phyloP scores from a whole-genome alignment of 2,329 filamentous ascomycete species.

The Fusarium mangiferae region DNA sequence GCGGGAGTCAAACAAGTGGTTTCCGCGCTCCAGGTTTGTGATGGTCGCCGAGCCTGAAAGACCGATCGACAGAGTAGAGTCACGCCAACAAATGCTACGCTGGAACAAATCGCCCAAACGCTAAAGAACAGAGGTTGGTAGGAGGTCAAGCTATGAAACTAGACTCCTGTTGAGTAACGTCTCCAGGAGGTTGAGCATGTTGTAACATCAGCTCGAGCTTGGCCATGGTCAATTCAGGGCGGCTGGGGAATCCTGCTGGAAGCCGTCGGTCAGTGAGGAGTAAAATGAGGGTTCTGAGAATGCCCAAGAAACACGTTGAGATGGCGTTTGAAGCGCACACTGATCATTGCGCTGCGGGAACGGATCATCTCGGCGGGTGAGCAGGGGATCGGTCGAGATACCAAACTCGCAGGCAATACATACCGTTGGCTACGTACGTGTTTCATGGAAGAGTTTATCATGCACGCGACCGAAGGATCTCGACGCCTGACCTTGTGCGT shows the following conservation, averaged over 20 bases:
- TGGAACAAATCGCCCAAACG: too few relatives aligned
- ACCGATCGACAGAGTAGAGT: too few relatives aligned
- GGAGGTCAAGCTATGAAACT: neutral
- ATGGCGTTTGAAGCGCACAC: neutral
- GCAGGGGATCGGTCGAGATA: neutral
- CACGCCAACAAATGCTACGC: too few relatives aligned
- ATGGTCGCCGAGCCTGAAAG: too few relatives aligned
- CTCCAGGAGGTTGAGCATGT: neutral
- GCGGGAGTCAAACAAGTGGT: too few relatives aligned
- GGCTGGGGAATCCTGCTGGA: neutral
- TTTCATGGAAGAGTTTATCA: too few relatives aligned
- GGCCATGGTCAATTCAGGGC: neutral
- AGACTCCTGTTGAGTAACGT: fast-evolving
- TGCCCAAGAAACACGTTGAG: neutral
- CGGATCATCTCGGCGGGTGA: neutral
- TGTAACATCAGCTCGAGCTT: neutral
- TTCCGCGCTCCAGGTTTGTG: too few relatives aligned
- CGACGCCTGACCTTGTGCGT: neutral
- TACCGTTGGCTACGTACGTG: neutral
- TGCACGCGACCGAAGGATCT: neutral
- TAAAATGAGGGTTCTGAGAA: neutral
- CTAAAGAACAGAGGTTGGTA: too few relatives aligned
- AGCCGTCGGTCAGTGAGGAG: too few relatives aligned
- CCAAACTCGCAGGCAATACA: neutral
- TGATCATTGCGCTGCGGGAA: neutral